These are phyloP conservation scores for Paraphaeosphaeria sporulosa DNA, from an alignment of 2,329 filamentous ascomycete species.

Conservation along the genomic window DNA sequence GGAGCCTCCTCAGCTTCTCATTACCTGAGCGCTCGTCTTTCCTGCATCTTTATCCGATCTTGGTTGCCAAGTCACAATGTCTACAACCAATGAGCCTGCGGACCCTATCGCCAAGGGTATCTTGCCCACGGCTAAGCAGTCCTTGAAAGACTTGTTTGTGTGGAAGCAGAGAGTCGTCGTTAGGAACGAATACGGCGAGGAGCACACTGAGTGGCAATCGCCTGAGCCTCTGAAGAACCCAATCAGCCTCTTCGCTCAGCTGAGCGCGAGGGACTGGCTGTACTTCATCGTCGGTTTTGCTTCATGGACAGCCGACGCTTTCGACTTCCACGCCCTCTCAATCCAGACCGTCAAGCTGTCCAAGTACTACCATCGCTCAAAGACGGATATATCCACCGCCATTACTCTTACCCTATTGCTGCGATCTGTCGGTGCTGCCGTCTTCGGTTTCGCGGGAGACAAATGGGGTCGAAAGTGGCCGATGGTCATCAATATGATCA, in stretches of 20 bases:
- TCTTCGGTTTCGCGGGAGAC: constrained; percentile 80
- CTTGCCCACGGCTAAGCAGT: constrained; percentile 70
- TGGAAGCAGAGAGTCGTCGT: constrained; percentile 78
- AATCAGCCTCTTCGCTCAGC: constrained; percentile 69
- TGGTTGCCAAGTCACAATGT: constrained; percentile 27
- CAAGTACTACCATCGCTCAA: constrained; percentile 64
- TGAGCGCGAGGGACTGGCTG: constrained; percentile 73
- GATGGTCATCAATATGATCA: constrained; percentile 80
- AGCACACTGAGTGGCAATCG: constrained; percentile 70
- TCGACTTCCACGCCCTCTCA: constrained; percentile 82
- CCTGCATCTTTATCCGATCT: constrained; percentile 13
- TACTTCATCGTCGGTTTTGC: constrained; percentile 77
- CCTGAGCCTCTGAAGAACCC: constrained; percentile 75
- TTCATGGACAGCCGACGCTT: constrained; percentile 83
- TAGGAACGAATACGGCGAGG: constrained; percentile 70
- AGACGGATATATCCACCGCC: constrained; percentile 75
- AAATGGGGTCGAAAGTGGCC: constrained; percentile 84
- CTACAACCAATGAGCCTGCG: constrained; percentile 59
- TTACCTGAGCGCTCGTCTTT: constrained; percentile 9
- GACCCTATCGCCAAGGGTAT: constrained; percentile 73
- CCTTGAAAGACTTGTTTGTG: constrained; percentile 69
- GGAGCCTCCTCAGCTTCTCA: constrained; percentile 12
- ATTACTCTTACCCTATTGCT: constrained; percentile 79
- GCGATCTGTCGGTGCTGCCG: constrained; percentile 75
- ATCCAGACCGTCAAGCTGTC: constrained; percentile 75